Percentiles rank a stretch among this genome's conserved stretches.
These are phyloP conservation scores for Lagenidium giganteum DNA, from an alignment of 352 stramenopile genomes.

Conservation along the genomic window DNA sequence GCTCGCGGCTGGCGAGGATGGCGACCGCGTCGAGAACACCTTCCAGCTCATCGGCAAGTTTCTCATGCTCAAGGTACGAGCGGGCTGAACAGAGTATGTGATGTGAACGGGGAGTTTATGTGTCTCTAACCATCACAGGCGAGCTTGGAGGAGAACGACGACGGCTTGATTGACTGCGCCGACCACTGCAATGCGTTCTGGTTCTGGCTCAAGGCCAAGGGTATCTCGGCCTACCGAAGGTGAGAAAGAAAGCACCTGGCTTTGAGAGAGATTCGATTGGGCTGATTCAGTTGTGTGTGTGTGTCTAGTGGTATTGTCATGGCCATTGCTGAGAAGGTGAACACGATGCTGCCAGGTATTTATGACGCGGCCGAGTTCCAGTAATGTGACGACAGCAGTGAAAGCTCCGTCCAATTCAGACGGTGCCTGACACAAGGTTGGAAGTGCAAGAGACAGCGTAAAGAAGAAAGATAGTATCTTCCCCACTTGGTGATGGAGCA, in stretches of 20 bases:
- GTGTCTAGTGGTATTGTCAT: slow-evolving; percentile 92
- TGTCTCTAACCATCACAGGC: slow-evolving; percentile 33
- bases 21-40: slow-evolving; percentile 93
- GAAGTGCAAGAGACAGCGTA: too few species aligned
- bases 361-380: slow-evolving; percentile 95
- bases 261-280: neutral
- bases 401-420: too few species aligned
- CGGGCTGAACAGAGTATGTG: neutral
- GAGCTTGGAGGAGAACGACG: slow-evolving; percentile 85
- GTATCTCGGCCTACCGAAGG: slow-evolving; percentile 92
- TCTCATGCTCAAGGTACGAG: slow-evolving; percentile 70
- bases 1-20: slow-evolving; percentile 74
- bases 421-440: neutral
- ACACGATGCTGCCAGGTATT: slow-evolving; percentile 95
- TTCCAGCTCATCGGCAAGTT: slow-evolving; percentile 98
- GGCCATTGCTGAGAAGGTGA: slow-evolving; percentile 96
- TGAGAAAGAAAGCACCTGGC: slow-evolving; percentile 7
- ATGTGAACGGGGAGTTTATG: slow-evolving; percentile 1
- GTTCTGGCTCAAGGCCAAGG: slow-evolving; percentile 95
- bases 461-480: too few species aligned
- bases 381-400: too few species aligned
- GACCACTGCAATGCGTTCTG: slow-evolving; percentile 97
- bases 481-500: too few species aligned
- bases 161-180: slow-evolving; percentile 87
- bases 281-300: slow-evolving; percentile 3